Conservation (phyloP, 2,329 filamentous ascomycete species). For the Podosphaera xanthii region DNA sequence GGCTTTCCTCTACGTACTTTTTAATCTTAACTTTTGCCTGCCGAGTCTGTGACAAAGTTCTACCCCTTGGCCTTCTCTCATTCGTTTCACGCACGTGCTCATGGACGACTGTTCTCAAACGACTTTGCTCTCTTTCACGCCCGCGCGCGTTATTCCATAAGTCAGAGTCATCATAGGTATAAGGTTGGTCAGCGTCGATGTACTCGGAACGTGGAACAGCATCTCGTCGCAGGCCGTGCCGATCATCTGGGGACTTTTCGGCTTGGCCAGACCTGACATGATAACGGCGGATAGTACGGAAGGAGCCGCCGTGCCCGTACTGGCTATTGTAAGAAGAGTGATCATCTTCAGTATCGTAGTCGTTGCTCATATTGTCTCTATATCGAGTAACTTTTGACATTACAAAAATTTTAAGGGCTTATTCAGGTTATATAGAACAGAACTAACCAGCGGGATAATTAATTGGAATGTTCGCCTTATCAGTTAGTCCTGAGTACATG, state of each 20-base stretch:
- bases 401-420: too few relatives aligned
- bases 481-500: too few relatives aligned
- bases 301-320: slow-evolving; percentile 5
- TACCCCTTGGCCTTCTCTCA: slow-evolving; percentile 16
- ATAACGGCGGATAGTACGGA: slow-evolving; percentile 14
- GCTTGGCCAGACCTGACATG: slow-evolving; percentile 13
- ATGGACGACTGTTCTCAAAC: slow-evolving; percentile 17
- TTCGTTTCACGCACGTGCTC: slow-evolving; percentile 15
- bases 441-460: too few relatives aligned
- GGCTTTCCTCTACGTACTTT: slow-evolving; percentile 10
- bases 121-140: slow-evolving; percentile 7
- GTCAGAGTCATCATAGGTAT: slow-evolving; percentile 7
- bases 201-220: slow-evolving; percentile 10
- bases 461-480: too few relatives aligned
- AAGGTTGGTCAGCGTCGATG: slow-evolving; percentile 13
- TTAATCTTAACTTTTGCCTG: slow-evolving; percentile 10
- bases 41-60: too few relatives aligned
- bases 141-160: slow-evolving; percentile 15
- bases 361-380: slow-evolving; percentile 7
- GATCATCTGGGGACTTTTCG: slow-evolving; percentile 13
- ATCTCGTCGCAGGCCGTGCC: slow-evolving; percentile 9
- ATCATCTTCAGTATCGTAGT: slow-evolving; percentile 15
- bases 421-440: too few relatives aligned
- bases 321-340: slow-evolving; percentile 7
- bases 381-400: background rate